Percentiles rank a stretch among this genome's conserved stretches.
phyloP scores from a whole-genome alignment of 2,329 filamentous ascomycete species.

The Pezicula rhizophila region DNA sequence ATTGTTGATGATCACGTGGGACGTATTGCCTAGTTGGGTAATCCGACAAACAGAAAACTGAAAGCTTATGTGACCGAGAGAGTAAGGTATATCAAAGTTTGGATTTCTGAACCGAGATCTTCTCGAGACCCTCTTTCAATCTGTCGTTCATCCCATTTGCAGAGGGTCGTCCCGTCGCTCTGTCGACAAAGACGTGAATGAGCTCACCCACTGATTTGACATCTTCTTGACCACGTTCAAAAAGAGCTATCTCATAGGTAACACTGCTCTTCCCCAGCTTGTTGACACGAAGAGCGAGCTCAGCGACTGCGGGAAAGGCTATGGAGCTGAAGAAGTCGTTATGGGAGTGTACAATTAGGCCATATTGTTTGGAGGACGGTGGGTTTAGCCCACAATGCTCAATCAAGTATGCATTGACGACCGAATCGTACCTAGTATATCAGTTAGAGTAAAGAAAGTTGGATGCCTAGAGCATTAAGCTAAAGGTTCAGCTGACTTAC shows the following conservation, averaged over 20 bases:
- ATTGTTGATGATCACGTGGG: no score
- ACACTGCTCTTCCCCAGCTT: constrained; percentile 83
- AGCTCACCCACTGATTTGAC: constrained; percentile 84
- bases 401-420: constrained; percentile 86
- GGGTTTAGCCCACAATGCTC: constrained; percentile 69
- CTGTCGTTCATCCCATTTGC: constrained; percentile 55
- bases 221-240: constrained; percentile 64
- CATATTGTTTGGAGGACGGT: constrained; percentile 64
- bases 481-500: constrained; percentile 32
- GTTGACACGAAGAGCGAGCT: constrained; percentile 75
- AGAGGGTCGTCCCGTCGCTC: constrained; percentile 62
- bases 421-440: constrained; percentile 66
- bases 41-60: no score
- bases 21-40: background rate
- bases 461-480: background rate
- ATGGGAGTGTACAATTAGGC: constrained; percentile 78
- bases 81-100: constrained; percentile 19
- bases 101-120: constrained; percentile 36
- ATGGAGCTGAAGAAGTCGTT: constrained; percentile 81
- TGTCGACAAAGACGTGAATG: constrained; percentile 82
- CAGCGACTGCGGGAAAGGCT: constrained; percentile 74
- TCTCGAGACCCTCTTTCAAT: constrained; percentile 54
- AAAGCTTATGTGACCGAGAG: background rate
- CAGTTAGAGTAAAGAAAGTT: background rate
- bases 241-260: constrained; percentile 83